These are phyloP conservation scores for Ophiostoma sp. DNA, from an alignment of 2,329 filamentous ascomycete genomes.

Conservation along the genomic window DNA sequence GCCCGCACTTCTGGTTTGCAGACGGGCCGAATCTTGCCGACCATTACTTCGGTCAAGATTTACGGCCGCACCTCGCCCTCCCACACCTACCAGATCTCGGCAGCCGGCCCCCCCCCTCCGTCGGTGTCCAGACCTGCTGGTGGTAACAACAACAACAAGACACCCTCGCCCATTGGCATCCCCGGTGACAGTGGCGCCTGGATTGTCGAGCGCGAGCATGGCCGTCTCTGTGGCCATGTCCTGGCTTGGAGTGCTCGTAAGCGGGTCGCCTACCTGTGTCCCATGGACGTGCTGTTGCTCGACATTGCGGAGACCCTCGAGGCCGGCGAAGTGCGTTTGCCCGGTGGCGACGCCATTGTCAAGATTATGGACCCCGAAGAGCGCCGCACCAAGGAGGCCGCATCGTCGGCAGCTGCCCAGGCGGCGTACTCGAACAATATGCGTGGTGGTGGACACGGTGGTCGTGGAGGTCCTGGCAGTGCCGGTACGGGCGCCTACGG, in stretches of 20 bases:
- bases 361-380: constrained; percentile 32
- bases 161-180: constrained; percentile 56
- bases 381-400: constrained; percentile 2
- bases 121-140: neutral
- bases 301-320: constrained; percentile 81
- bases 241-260: constrained; percentile 82
- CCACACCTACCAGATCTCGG: constrained; percentile 61
- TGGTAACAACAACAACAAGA: too few species aligned
- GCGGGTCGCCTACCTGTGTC: constrained; percentile 85
- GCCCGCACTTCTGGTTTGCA: constrained; percentile 84
- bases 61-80: constrained; percentile 80
- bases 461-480: neutral
- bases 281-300: constrained; percentile 85
- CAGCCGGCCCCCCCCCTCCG: neutral
- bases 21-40: constrained; percentile 72
- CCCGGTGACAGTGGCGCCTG: constrained; percentile 92
- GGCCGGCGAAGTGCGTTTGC: constrained; percentile 69
- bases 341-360: constrained; percentile 55
- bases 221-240: constrained; percentile 83
- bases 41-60: constrained; percentile 82
- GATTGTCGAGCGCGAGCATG: constrained; percentile 79
- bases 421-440: neutral
- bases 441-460: neutral
- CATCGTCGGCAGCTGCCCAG: neutral
- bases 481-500: neutral